A percentile compares a stretch with the other conserved stretches of the same genome.
phyloP scores from a whole-genome alignment of 768 basidiomycete genomes.

The Tricholoma hemisulphureum region DNA sequence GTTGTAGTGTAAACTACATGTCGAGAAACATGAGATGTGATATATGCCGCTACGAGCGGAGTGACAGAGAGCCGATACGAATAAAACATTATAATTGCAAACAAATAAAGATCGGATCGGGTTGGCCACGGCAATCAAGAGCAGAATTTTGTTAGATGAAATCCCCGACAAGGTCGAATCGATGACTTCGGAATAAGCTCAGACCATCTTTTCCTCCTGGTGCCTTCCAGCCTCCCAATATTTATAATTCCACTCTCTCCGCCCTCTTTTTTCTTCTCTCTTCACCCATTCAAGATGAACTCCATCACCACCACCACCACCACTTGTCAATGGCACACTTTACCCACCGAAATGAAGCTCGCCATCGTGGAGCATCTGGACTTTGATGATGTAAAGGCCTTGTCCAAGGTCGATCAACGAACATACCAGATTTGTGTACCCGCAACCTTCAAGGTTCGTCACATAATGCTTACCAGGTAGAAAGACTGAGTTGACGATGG shows the following conservation, averaged over 20 bases:
- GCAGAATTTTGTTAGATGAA: slow-evolving; percentile 13
- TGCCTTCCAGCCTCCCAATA: background rate
- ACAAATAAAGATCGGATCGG: no score
- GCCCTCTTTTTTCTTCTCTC: slow-evolving; percentile 1
- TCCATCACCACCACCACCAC: slow-evolving; percentile 19
- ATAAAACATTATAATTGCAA: no score
- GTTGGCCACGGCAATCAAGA: slow-evolving; percentile 8
- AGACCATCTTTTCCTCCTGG: slow-evolving; percentile 7
- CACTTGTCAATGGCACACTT: slow-evolving; percentile 46
- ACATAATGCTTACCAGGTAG: background rate
- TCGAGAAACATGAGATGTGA: background rate
- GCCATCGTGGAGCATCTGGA: slow-evolving; percentile 52
- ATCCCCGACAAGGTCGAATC: slow-evolving; percentile 35
- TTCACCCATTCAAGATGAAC: slow-evolving; percentile 17
- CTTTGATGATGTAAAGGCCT: slow-evolving; percentile 39
- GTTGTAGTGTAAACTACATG: background rate
- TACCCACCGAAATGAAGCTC: slow-evolving; percentile 69
- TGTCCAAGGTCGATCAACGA: slow-evolving; percentile 48
- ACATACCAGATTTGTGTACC: slow-evolving; percentile 59
- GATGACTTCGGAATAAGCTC: slow-evolving; percentile 31
- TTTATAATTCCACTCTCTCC: background rate
- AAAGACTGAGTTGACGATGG: slow-evolving; percentile 12
- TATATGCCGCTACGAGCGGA: background rate
- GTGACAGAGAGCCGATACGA: background rate
- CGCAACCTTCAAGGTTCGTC: slow-evolving; percentile 54